Evolutionary conservation across 2,329 filamentous ascomycete species (phyloP).

Genomic region (Emergomyces pasteurianus): DNA sequence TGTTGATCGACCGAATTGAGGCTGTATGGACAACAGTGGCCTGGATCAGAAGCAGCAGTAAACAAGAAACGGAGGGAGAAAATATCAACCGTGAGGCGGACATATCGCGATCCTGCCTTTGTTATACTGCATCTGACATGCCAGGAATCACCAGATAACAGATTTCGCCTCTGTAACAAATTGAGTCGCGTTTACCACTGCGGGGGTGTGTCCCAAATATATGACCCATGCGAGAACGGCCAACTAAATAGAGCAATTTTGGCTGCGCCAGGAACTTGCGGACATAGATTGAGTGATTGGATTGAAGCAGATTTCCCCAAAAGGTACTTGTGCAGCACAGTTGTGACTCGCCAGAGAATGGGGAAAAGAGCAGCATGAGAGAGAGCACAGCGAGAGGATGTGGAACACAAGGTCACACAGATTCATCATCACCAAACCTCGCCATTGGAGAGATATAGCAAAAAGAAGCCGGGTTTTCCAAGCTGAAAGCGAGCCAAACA

Average conservation of each 20-base stretch:
- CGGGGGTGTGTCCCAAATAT: constrained; percentile 1
- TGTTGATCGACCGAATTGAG: constrained; percentile 23
- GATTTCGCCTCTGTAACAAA: not conserved
- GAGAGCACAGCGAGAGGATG: not conserved
- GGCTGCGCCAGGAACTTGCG: not conserved
- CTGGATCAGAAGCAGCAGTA: constrained; percentile 2
- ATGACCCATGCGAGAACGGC: not conserved
- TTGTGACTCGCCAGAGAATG: not conserved
- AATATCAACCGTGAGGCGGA: constrained; percentile 1
- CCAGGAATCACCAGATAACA: not conserved
- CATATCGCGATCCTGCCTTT: not conserved
- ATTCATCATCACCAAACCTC: not conserved
- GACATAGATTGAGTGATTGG: not conserved
- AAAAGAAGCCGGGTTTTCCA: not conserved
- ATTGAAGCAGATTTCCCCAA: not conserved
- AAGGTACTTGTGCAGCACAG: not conserved
- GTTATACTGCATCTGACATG: constrained; percentile 1
- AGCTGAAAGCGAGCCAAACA: not conserved
- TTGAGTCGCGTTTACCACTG: not conserved
- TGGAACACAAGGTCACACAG: not conserved
- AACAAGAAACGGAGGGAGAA: not conserved
- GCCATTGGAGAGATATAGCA: not conserved
- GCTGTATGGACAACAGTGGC: not conserved
- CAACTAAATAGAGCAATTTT: not conserved
- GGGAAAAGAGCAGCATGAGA: not conserved